Evolutionary conservation across 768 basidiomycete species (phyloP).

Genomic region (Sarcodon aspratus): DNA sequence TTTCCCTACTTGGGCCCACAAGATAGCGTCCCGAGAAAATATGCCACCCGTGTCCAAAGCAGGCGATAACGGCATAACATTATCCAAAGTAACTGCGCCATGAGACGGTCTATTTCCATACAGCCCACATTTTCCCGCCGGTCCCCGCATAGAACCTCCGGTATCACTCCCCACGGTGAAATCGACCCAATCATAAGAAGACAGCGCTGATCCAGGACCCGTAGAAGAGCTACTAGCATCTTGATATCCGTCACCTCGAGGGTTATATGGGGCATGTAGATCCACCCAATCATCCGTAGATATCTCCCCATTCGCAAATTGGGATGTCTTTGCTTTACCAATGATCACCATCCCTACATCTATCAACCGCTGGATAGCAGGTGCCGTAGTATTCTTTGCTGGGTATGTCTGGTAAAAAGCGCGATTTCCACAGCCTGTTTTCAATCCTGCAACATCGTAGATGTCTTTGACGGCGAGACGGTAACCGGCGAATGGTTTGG

Average conservation of each 20-base stretch:
- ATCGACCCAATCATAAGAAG: slow-evolving; percentile 18
- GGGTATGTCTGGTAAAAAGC: slow-evolving; percentile 24
- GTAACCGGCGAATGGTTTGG: slow-evolving; percentile 27
- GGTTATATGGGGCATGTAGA: slow-evolving; percentile 19
- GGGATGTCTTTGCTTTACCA: slow-evolving; percentile 42
- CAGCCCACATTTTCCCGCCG: slow-evolving; percentile 17
- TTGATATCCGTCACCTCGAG: slow-evolving; percentile 20
- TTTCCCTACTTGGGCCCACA: slow-evolving; percentile 13
- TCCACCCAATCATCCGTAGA: slow-evolving; percentile 22
- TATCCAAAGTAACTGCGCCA: slow-evolving; percentile 15
- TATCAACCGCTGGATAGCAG: slow-evolving; percentile 33
- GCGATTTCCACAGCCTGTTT: slow-evolving; percentile 25
- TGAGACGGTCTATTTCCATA: slow-evolving; percentile 18
- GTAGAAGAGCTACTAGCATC: slow-evolving; percentile 19
- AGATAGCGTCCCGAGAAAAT: slow-evolving; percentile 16
- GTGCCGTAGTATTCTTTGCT: slow-evolving; percentile 22
- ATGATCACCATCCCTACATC: slow-evolving; percentile 38
- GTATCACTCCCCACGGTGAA: slow-evolving; percentile 19
- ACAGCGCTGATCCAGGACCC: slow-evolving; percentile 14
- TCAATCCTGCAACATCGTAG: slow-evolving; percentile 25
- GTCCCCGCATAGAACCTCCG: slow-evolving; percentile 19
- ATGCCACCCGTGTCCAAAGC: slow-evolving; percentile 17
- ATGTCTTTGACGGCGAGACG: slow-evolving; percentile 42
- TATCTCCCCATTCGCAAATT: slow-evolving; percentile 34
- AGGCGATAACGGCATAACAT: slow-evolving; percentile 19